phyloP scores from a whole-genome alignment of 2,329 filamentous ascomycete genomes.

The Pezicula carpinea region DNA sequence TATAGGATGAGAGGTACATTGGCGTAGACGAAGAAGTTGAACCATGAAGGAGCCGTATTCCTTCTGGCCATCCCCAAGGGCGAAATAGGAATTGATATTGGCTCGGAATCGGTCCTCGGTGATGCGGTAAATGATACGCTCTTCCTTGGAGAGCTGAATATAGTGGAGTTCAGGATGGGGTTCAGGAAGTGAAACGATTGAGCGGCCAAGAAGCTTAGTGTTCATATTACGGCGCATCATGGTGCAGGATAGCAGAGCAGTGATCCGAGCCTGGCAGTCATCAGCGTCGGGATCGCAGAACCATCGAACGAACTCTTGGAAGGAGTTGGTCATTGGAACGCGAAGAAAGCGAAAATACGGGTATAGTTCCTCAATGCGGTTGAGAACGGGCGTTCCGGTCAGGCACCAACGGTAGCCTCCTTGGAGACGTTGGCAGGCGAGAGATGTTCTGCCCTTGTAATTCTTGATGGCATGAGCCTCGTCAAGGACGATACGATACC shows the following conservation, averaged over 20 bases:
- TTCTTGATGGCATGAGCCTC: conserved; percentile 56
- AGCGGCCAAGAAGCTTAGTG: conserved; percentile 46
- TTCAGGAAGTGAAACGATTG: conserved; percentile 48
- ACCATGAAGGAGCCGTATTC: conserved; percentile 24
- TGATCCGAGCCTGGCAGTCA: conserved; percentile 17
- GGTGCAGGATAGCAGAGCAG: conserved; percentile 28
- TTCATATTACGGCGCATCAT: conserved; percentile 53
- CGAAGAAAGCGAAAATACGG: conserved; percentile 28
- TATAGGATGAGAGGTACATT: conserved; percentile 27
- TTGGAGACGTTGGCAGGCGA: conserved; percentile 36
- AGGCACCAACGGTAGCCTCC: conserved; percentile 27
- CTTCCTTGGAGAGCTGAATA: conserved; percentile 46
- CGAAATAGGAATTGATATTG: conserved; percentile 22
- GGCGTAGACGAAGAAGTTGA: conserved; percentile 27
- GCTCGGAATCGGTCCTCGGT: conserved; percentile 26
- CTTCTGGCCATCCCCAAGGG: conserved; percentile 9
- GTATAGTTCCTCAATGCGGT: conserved; percentile 26
- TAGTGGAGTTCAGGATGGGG: conserved; percentile 37
- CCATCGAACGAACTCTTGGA: conserved; percentile 2
- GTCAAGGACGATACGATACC: conserved; percentile 50
- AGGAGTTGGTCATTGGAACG: background rate
- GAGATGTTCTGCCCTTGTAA: conserved; percentile 31
- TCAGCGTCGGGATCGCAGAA: conserved; percentile 24
- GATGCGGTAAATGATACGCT: conserved; percentile 48
- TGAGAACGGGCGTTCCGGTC: conserved; percentile 27